Percentiles rank a stretch among this genome's conserved stretches.
Evolutionary conservation across 2,329 filamentous ascomycete genomes (phyloP).

Genomic region (Pleoardoris graminearum): DNA sequence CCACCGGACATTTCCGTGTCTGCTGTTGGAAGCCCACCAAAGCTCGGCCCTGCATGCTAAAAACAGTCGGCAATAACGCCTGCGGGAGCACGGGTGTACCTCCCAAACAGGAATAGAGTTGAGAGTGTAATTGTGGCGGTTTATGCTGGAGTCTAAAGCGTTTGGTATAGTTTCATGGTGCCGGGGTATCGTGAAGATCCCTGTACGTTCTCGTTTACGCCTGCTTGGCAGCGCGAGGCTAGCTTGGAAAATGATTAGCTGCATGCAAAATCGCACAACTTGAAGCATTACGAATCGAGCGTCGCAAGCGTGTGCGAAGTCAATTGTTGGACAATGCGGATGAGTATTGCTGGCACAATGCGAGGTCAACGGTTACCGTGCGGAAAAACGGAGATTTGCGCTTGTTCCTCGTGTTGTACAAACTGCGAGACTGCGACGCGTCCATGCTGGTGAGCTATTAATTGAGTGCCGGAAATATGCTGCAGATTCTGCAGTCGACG

Average conservation of each 20-base stretch:
- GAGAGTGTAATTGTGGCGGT: constrained; percentile 1
- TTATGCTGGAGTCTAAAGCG: constrained; percentile 5
- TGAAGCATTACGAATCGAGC: background rate
- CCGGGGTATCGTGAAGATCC: background rate
- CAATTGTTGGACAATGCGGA: background rate
- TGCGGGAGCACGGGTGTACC: background rate
- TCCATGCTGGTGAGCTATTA: background rate
- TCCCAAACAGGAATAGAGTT: background rate
- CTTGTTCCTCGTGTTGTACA: background rate
- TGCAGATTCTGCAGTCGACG: background rate
- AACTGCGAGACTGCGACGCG: background rate
- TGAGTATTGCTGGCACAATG: no score
- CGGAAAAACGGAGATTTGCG: no score
- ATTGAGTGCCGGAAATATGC: background rate
- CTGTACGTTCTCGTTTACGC: constrained; percentile 4
- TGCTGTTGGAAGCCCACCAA: background rate
- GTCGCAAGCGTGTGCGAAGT: background rate
- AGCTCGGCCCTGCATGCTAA: background rate
- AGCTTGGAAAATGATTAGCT: background rate
- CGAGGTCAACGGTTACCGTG: no score
- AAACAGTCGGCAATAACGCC: background rate
- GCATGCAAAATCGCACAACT: background rate
- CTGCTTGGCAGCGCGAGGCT: background rate
- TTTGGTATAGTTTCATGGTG: constrained; percentile 13
- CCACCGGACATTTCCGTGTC: background rate